A percentile compares a stretch with the other conserved stretches of the same genome.
phyloP scores from a whole-genome alignment of 768 basidiomycete species.

The Tulasnella sp. region DNA sequence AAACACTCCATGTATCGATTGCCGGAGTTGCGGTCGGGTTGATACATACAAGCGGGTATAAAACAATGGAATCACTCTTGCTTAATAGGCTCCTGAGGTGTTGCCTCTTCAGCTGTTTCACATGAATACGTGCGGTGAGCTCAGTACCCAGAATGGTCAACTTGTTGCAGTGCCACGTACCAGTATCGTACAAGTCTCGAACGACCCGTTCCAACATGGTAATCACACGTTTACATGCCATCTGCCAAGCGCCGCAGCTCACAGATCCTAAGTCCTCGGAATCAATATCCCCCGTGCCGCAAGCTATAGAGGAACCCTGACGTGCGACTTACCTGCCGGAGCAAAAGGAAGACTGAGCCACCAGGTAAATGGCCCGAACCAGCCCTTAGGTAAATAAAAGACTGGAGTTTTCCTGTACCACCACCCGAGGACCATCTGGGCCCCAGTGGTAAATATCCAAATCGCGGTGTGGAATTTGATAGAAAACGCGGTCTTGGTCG shows the following conservation, averaged over 20 bases:
- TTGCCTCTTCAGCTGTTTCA: not conserved
- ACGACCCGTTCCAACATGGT: conserved; percentile 64
- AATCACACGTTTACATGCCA: conserved; percentile 85
- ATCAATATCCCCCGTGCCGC: not conserved
- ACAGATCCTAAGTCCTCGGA: conserved; percentile 62
- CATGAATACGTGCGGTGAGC: not conserved
- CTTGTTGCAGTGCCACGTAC: not conserved
- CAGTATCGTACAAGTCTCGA: conserved; percentile 43
- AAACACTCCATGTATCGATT: not conserved
- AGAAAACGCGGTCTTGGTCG: conserved; percentile 54
- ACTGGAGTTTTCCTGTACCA: conserved; percentile 87
- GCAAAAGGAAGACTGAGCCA: conserved; percentile 86
- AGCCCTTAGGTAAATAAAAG: conserved; percentile 84
- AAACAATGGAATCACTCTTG: not conserved
- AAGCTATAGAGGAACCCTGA: not conserved
- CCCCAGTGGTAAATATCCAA: conserved; percentile 81
- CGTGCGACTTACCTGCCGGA: conserved; percentile 55
- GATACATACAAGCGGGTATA: not conserved
- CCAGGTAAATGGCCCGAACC: conserved; percentile 87
- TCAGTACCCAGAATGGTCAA: not conserved
- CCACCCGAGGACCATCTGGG: conserved; percentile 79
- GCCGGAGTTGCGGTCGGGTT: not conserved
- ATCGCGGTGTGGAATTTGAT: conserved; percentile 63
- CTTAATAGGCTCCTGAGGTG: not conserved
- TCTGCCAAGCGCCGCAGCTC: conserved; percentile 90